Evolutionary conservation across 192 early-diverging fungal genomes (phyloP), one percentile per base, ranked within the genome.

Genomic region (Dispira parvispora): DNA sequence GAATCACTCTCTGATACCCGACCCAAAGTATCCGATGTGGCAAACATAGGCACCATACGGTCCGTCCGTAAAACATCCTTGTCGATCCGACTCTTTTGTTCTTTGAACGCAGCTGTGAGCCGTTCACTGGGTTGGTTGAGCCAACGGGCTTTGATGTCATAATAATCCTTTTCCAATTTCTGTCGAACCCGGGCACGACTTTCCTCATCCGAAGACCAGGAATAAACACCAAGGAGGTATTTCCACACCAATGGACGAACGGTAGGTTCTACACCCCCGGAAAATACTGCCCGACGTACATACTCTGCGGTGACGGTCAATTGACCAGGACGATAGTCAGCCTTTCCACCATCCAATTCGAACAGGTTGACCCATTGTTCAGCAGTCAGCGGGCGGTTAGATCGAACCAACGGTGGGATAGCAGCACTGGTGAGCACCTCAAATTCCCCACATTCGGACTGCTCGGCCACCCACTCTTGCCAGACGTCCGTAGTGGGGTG

Each of bases 51-150:
- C 2, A 92, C 78, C 0, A 80, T 88, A 25, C 94, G 71, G 71
- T 99, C 96, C 4, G 96, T 99, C 21, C 96, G 85, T 62, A 96
- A 80, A 0, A 98, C 94, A 67, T 99, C 96, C 73, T 97, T 99
- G 45, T 98, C 92, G 75, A 75, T 90, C 3, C 88, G 76, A 52
- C 75, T 75, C 63, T 83, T 83, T 61, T 90, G 88, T 68, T 90
- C 88, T 61, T 79, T 74, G 64, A 82, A 84, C 11, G 76, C 73
- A n/a, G 72, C 67, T 13, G 74, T 71, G 18, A 71, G 69, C n/a
- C 76, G 75, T 23, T 84, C 74, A 45, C 77, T 69, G 16, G 77
- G 64, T 52, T 80, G 72, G 64, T 78, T 77, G 11, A 79, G 73
- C 88, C 88, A 90, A 49, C 73, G 72, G 45, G 73, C 69, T 65